Conservation (phyloP, 495 filamentous ascomycete species). For the Pseudoneurospora amorphoporcata region DNA sequence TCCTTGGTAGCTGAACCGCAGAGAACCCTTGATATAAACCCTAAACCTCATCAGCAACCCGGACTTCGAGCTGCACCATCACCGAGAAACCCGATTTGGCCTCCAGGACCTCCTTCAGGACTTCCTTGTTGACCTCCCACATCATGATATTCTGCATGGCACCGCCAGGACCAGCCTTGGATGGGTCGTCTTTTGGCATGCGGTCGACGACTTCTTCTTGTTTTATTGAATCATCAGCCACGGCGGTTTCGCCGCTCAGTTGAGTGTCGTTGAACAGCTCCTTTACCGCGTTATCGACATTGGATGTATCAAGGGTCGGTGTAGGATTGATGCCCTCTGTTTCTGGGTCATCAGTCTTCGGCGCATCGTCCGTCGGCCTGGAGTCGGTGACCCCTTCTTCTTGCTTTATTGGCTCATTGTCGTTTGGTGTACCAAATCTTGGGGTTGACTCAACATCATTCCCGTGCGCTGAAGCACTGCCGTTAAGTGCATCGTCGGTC, state of each 20-base stretch:
- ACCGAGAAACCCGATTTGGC: neutral
- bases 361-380: neutral
- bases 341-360: neutral
- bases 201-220: neutral
- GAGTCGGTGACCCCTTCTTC: neutral
- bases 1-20: too few relatives aligned
- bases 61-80: neutral
- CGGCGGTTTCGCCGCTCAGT: neutral
- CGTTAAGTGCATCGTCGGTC: neutral
- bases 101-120: neutral
- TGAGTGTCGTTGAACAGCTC: neutral
- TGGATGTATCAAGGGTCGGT: neutral
- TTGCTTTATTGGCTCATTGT: neutral
- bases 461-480: neutral
- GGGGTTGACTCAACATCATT: neutral
- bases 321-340: neutral
- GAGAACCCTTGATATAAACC: too few relatives aligned
- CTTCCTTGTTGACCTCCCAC: neutral
- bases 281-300: too few relatives aligned
- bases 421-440: neutral
- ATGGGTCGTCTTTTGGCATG: neutral
- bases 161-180: neutral
- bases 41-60: neutral
- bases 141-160: neutral
- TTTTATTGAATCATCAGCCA: neutral